phyloP scores from a whole-genome alignment of 1,139 yeast species.

The Yamadazyma friedrichii region DNA sequence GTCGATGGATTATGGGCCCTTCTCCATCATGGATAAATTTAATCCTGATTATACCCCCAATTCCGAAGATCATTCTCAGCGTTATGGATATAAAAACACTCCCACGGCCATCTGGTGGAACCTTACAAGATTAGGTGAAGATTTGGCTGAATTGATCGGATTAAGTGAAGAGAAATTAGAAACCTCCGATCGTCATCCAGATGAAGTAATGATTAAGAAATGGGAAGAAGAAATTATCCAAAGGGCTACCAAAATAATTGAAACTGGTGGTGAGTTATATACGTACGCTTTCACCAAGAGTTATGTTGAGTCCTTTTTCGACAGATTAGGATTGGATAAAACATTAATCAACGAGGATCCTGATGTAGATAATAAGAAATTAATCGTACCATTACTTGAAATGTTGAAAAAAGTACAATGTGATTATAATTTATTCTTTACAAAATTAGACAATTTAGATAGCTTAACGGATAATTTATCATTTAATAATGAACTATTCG shows the following conservation, averaged over 20 bases:
- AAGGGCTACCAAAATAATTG: conserved; percentile 67
- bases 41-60: conserved; percentile 85
- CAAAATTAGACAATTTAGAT: conserved; percentile 11
- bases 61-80: conserved; percentile 70
- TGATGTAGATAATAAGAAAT: conserved; percentile 37
- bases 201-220: conserved; percentile 38
- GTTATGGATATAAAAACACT: conserved; percentile 79
- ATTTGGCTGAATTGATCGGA: conserved; percentile 77
- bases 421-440: conserved; percentile 80
- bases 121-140: conserved; percentile 80
- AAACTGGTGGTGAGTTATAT: conserved; percentile 63
- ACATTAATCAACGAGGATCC: conserved; percentile 39
- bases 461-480: conserved; percentile 14
- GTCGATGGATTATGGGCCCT: conserved; percentile 93
- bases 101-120: conserved; percentile 96
- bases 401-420: conserved; percentile 60
- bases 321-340: conserved; percentile 63
- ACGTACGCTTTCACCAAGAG: conserved; percentile 58
- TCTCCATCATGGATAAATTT: conserved; percentile 82
- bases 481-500: conserved; percentile 20
- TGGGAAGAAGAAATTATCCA: conserved; percentile 52
- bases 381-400: conserved; percentile 63
- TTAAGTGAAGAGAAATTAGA: conserved; percentile 44
- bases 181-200: conserved; percentile 10
- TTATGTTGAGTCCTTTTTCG: conserved; percentile 59